These are phyloP conservation scores for Osmanthus fragrans DNA, from an alignment of 257 asterid species.

Conservation along the genomic window DNA sequence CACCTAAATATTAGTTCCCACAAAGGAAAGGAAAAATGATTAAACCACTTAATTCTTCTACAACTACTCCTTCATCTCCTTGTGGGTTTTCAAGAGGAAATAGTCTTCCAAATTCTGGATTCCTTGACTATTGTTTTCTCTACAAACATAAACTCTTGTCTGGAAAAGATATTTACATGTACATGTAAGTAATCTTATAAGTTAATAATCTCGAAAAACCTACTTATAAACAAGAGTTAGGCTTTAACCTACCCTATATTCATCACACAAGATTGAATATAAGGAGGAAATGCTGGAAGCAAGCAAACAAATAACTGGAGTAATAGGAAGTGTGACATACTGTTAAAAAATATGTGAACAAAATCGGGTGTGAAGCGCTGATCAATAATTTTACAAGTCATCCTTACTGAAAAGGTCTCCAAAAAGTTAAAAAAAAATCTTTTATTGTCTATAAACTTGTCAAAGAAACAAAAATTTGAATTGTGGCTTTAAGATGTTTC, in stretches of 20 bases:
- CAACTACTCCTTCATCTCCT: conserved; percentile 28
- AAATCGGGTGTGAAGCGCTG: too few species aligned
- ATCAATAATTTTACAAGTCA: neutral
- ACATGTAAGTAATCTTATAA: conserved; percentile 59
- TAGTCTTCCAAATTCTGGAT: conserved; percentile 29
- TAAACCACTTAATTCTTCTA: conserved; percentile 36
- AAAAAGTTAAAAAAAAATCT: neutral
- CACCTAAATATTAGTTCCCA: too few species aligned
- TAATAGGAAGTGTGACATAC: too few species aligned
- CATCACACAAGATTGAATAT: too few species aligned
- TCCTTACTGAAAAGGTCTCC: neutral
- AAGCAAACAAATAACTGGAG: too few species aligned
- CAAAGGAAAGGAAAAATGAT: too few species aligned
- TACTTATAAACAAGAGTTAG: neutral
- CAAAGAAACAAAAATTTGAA: neutral
- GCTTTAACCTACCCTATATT: too few species aligned
- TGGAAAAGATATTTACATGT: conserved; percentile 89
- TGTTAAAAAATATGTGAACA: too few species aligned
- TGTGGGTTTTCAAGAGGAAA: conserved; percentile 25
- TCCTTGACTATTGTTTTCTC: conserved; percentile 74
- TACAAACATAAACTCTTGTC: conserved; percentile 68
- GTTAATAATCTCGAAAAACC: neutral
- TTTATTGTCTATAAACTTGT: neutral
- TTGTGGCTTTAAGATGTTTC: neutral
- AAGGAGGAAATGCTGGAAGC: too few species aligned